Base-by-base conservation (phyloP, 805 yeast genomes). In the Gaillardinia entomophila region DNA sequence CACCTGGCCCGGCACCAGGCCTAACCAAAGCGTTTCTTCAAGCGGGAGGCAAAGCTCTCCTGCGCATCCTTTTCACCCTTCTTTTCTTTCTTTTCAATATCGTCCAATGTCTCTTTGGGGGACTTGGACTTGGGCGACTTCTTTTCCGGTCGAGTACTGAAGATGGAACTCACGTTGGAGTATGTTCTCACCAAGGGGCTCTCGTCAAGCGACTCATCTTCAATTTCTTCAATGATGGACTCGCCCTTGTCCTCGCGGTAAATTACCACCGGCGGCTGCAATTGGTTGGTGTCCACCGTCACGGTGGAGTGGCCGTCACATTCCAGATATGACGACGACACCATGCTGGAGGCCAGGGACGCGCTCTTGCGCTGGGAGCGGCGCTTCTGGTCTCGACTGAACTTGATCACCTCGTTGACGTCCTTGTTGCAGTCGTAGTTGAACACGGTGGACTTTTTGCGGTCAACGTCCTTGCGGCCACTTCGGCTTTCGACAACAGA, bases 91-190 rank as follows among this genome's bases (percentile, higher is more conserved):
- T n/a, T n/a, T n/a, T n/a, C n/a, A n/a, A n/a, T n/a, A n/a, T n/a
- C n/a, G n/a, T n/a, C n/a, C n/a, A n/a, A 19, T 10, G 22, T 19
- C 22, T 19, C 10, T 19, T 19, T 19, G n/a, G n/a, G n/a, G n/a
- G n/a, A n/a, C 10, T 19, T 19, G 10, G 22, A 19, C 22, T 19
- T 19, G 22, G 22, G 10, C 22, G 22, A n/a, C 20, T 18, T 22
- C 32, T n/a, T 24, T 34, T 50, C n/a, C n/a, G n/a, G n/a, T n/a
- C n/a, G n/a, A 17, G 52, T 51, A 28, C 51, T 43, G 34, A 53
- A 53, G 25, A 53, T 53, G n/a, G 57, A 52, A 25, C 51, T 51
- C 20, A 50, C 54, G 28, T 53, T 47, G 12, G 57, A 51, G 30
- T 51, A 53, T 3, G 46, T 50, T 26, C 46, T 41, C 3, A 45